These are phyloP conservation scores for Plasmodium coatneyi DNA, from an alignment of 169 alveolate genomes.

Conservation along the genomic window DNA sequence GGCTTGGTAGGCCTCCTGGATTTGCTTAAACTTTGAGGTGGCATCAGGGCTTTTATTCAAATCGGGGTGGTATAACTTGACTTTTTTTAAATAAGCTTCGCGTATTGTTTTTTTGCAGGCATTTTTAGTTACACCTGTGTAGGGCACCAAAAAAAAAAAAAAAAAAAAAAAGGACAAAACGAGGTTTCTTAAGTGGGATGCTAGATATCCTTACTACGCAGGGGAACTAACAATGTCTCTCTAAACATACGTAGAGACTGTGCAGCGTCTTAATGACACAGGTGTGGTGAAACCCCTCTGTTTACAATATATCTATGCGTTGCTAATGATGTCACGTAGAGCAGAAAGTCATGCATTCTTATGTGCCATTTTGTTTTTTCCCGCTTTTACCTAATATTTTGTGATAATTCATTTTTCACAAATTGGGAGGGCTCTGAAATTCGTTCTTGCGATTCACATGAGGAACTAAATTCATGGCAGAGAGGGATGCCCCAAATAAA, in stretches of 20 bases:
- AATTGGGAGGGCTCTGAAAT: slow-evolving; percentile 12
- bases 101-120: slow-evolving; percentile 91
- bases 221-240: neutral
- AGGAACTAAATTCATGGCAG: neutral
- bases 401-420: slow-evolving; percentile 70
- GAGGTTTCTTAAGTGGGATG: neutral
- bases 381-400: slow-evolving; percentile 66
- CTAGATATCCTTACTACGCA: neutral
- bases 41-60: slow-evolving; percentile 87
- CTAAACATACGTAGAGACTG: neutral
- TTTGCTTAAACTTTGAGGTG: slow-evolving; percentile 87
- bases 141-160: neutral
- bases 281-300: neutral
- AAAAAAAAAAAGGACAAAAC: neutral
- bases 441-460: neutral
- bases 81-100: slow-evolving; percentile 91
- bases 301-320: neutral
- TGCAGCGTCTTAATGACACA: neutral
- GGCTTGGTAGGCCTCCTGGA: slow-evolving; percentile 91
- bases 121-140: slow-evolving; percentile 82
- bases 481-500: neutral
- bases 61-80: slow-evolving; percentile 94
- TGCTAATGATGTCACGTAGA: neutral
- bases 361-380: neutral
- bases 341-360: neutral